Evolutionary conservation across 2,329 filamentous ascomycete species (phyloP).

Genomic region (Cladosporium sp.): DNA sequence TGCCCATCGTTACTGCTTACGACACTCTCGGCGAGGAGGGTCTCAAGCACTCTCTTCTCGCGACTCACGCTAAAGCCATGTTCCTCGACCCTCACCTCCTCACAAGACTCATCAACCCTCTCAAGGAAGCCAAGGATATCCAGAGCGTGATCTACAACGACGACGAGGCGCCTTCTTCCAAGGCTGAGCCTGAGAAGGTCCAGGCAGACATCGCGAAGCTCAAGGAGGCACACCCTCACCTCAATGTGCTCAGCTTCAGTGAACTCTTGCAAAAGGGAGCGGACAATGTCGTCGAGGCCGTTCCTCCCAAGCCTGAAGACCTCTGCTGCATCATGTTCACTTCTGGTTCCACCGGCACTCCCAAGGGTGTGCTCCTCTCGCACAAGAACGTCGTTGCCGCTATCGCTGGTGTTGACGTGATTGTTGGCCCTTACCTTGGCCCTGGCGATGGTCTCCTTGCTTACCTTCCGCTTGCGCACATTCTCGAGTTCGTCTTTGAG

Average conservation of each 20-base stretch:
- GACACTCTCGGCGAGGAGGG: slow-evolving; percentile 84
- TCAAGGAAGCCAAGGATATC: slow-evolving; percentile 52
- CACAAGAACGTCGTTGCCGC: slow-evolving; percentile 77
- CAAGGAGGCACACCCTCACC: slow-evolving; percentile 47
- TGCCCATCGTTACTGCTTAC: slow-evolving; percentile 91
- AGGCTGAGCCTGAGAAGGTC: slow-evolving; percentile 39
- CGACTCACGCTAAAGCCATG: slow-evolving; percentile 76
- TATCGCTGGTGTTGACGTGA: slow-evolving; percentile 72
- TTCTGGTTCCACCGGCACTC: slow-evolving; percentile 81
- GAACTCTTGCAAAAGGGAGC: slow-evolving; percentile 52
- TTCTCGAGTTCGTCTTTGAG: slow-evolving; percentile 94
- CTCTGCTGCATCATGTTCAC: slow-evolving; percentile 79
- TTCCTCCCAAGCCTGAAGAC: slow-evolving; percentile 68
- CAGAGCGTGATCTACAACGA: slow-evolving; percentile 57
- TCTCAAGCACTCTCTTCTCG: slow-evolving; percentile 76
- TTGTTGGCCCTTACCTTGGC: slow-evolving; percentile 73
- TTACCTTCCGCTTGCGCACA: slow-evolving; percentile 91
- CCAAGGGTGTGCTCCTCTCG: slow-evolving; percentile 81
- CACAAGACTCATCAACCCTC: slow-evolving; percentile 48
- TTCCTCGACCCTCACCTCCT: slow-evolving; percentile 78
- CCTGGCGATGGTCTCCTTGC: slow-evolving; percentile 76
- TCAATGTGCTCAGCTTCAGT: slow-evolving; percentile 52
- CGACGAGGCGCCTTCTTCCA: slow-evolving; percentile 34
- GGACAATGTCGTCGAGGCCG: slow-evolving; percentile 64
- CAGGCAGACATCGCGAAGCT: slow-evolving; percentile 51